Base-by-base conservation (phyloP, 202 grass and related monocot species). In the Bolboschoenoplectus hybrid region DNA sequence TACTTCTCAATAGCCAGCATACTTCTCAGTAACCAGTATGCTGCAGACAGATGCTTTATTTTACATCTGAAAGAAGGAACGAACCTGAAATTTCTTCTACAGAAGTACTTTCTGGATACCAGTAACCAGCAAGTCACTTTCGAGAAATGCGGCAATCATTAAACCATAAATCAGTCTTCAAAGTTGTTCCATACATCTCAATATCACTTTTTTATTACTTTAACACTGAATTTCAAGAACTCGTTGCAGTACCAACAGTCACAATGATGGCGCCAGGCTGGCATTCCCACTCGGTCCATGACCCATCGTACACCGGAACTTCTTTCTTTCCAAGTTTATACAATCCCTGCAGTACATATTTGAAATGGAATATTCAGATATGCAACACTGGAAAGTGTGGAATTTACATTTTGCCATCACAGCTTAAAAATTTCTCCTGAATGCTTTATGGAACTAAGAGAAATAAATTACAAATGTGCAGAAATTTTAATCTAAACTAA, bases 211-310 rank as follows among this genome's bases (percentile, higher is more conserved):
- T 8, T 50, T 74, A 50, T 74, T 13, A 11, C 0, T 49, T 51
- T 50, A 51, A 39, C 13, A 40, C 13, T 78, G 8, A 55, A 56
- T 68, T 83, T 95, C 76, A 94, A 74, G 75, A 91, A 80, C 60
- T 82, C 64, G 73, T 46, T 40, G 84, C 55, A 86, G 83, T 69
- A 55, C 34, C 16, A 14, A 64, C 56, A 40, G 82, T 88, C 67
- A 92, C 13, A 89, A 94, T 91, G 38, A 91, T 85, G 62, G 84
- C 79, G 73, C 88, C 85, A 40, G 70, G 66, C 63, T 83, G 89
- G 73, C 88, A 88, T 68, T 92, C 93, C 90, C 96, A 98, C 87
- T 98, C 93, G 56, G 86, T 95, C 91, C 96, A 98, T 26, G 93
- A 95, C 58, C 96, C 96, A 78, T 91, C 93, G 75, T 92, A 98